A percentile compares a stretch with the other conserved stretches of the same genome.
Conservation (phyloP, 2,329 filamentous ascomycete species). For the Microdochium trichocladiopsis region DNA sequence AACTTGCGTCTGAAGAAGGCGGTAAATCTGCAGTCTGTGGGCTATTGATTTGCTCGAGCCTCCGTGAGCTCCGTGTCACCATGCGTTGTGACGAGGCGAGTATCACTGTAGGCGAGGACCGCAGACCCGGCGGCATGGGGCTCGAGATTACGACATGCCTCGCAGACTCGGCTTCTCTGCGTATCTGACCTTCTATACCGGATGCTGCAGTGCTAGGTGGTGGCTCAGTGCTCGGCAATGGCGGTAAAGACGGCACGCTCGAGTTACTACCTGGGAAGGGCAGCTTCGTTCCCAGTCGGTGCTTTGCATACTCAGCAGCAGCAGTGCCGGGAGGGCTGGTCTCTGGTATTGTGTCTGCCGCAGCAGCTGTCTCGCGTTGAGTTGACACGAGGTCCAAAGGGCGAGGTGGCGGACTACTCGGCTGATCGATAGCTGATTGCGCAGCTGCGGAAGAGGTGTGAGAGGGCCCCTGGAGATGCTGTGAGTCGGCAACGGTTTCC, state of each 20-base stretch:
- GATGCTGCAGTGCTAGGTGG: neutral
- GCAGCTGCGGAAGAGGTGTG: too few species aligned
- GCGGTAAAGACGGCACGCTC: neutral
- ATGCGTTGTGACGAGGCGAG: conserved; percentile 15
- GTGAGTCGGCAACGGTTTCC: conserved; percentile 22
- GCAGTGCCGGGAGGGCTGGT: conserved; percentile 18
- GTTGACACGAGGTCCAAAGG: neutral
- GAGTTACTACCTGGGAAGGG: neutral
- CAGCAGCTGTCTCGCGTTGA: neutral
- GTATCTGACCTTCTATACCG: neutral
- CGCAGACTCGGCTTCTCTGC: neutral
- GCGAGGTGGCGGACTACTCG: neutral
- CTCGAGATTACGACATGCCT: neutral
- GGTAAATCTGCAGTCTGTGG: conserved; percentile 4
- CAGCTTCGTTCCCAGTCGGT: neutral
- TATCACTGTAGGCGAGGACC: conserved; percentile 14
- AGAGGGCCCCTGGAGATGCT: conserved; percentile 10
- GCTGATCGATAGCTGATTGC: conserved; percentile 1
- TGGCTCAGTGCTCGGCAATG: neutral
- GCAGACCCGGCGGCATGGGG: conserved; percentile 1
- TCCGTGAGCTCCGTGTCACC: conserved; percentile 9
- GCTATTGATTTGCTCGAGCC: conserved; percentile 8
- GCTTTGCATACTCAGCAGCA: neutral
- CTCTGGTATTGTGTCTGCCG: conserved; percentile 20
- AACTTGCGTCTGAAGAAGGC: conserved; percentile 8